Evolutionary conservation across 805 yeast genomes (phyloP).

Genomic region (Kluyveromyces siamensis): DNA sequence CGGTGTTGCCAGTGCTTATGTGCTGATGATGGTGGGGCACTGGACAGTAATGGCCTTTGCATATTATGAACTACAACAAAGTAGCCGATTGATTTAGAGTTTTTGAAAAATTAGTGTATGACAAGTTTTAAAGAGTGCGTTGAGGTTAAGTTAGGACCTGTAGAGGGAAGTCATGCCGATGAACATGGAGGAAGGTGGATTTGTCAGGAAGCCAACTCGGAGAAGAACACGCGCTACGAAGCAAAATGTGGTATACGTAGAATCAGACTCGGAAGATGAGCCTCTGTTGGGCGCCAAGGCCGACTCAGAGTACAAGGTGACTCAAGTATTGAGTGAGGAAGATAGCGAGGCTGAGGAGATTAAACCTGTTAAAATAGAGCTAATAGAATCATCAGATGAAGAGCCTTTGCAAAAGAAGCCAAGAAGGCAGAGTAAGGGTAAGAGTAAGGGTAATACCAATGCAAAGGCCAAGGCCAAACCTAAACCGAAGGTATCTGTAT

Average conservation of each 20-base stretch:
- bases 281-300: slow-evolving; percentile 6
- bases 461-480: slow-evolving; percentile 19
- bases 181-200: slow-evolving; percentile 24
- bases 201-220: slow-evolving; percentile 20
- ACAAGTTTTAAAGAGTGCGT: not conserved
- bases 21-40: no score
- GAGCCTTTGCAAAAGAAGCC: slow-evolving; percentile 13
- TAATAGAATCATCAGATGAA: slow-evolving; percentile 4
- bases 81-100: no score
- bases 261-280: slow-evolving; percentile 22
- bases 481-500: slow-evolving; percentile 53
- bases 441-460: slow-evolving; percentile 14
- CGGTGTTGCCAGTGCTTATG: no score
- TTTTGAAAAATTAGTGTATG: no score
- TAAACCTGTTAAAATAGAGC: not conserved
- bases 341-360: slow-evolving; percentile 3
- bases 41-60: no score
- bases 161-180: not conserved
- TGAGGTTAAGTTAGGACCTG: not conserved
- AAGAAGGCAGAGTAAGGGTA: slow-evolving; percentile 11
- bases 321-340: not conserved
- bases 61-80: no score
- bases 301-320: not conserved
- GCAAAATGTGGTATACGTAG: slow-evolving; percentile 30
- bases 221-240: slow-evolving; percentile 21